Percentiles rank a stretch among this genome's conserved stretches.
Conservation (phyloP, 177 flowering plant species). For the Tripterygium wilfordii region DNA sequence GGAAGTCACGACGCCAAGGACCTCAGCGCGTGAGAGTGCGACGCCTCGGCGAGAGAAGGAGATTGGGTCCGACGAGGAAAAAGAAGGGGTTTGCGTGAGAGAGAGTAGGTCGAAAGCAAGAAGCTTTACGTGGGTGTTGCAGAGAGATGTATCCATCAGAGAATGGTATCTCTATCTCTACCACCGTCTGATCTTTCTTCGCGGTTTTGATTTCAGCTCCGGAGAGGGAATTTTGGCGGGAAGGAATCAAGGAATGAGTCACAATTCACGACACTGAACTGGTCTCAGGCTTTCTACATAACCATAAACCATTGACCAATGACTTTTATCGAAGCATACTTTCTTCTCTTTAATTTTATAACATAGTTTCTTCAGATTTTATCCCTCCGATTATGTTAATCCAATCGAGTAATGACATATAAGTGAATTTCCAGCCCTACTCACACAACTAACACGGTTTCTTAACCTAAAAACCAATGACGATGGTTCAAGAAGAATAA, state of each 20-base stretch:
- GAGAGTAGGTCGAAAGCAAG: conserved; percentile 63
- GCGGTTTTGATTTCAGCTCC: not conserved
- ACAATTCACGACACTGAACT: not conserved
- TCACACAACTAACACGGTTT: too few relatives aligned
- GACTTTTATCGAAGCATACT: too few relatives aligned
- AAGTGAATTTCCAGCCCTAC: too few relatives aligned
- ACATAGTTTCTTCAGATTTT: too few relatives aligned
- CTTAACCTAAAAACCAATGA: too few relatives aligned
- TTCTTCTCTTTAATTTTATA: too few relatives aligned
- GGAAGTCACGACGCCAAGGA: conserved; percentile 52
- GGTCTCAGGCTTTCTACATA: too few relatives aligned
- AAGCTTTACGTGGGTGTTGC: conserved; percentile 57
- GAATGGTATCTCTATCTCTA: too few relatives aligned
- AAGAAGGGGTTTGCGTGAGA: conserved; percentile 24
- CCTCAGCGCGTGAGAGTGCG: conserved; percentile 49
- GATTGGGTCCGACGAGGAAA: conserved; percentile 16
- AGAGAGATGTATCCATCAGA: conserved; percentile 11
- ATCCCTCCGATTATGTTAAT: too few relatives aligned
- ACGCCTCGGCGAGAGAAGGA: conserved; percentile 33
- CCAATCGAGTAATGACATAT: too few relatives aligned
- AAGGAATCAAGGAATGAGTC: not conserved
- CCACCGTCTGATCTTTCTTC: not conserved
- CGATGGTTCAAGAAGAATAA: too few relatives aligned
- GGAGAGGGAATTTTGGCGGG: conserved; percentile 40
- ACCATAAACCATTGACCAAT: too few relatives aligned